phyloP scores from a whole-genome alignment of 768 basidiomycete species.

The Podaxis sp. region DNA sequence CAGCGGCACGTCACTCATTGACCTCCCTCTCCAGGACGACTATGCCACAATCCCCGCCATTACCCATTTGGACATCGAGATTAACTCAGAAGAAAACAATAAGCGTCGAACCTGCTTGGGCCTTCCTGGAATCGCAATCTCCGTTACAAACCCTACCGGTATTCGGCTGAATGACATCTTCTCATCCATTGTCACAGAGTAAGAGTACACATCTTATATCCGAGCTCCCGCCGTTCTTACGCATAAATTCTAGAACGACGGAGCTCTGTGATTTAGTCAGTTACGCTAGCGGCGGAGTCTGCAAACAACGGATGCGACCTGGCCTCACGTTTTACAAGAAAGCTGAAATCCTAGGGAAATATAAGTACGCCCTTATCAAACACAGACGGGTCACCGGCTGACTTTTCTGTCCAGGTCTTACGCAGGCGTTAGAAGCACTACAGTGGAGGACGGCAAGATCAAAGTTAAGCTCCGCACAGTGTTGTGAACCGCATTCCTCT shows the following conservation, averaged over 20 bases:
- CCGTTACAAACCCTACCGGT: constrained; percentile 17
- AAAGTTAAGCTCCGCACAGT: not conserved
- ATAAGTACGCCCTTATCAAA: constrained; percentile 10
- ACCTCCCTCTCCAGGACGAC: constrained; percentile 16
- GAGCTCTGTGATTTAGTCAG: constrained; percentile 19
- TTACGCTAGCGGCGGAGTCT: constrained; percentile 16
- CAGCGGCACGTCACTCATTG: not conserved
- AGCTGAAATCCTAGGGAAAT: constrained; percentile 20
- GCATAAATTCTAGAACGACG: constrained; percentile 9
- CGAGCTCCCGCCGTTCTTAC: not conserved
- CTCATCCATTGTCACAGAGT: constrained; percentile 19
- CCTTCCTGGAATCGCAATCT: constrained; percentile 12
- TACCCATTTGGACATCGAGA: constrained; percentile 10
- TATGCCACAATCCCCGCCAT: constrained; percentile 18
- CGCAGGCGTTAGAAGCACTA: not conserved
- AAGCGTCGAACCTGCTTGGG: not conserved
- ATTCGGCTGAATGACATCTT: constrained; percentile 20
- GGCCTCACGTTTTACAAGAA: constrained; percentile 18
- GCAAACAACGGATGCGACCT: constrained; percentile 19
- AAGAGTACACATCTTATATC: not conserved
- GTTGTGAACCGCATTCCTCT: not conserved
- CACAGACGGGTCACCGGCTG: not conserved
- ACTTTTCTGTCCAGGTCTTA: not conserved
- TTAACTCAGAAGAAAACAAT: constrained; percentile 4
- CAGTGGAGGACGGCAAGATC: not conserved